phyloP scores from a whole-genome alignment of 495 filamentous ascomycete species.

The Xylaria bambusicola region DNA sequence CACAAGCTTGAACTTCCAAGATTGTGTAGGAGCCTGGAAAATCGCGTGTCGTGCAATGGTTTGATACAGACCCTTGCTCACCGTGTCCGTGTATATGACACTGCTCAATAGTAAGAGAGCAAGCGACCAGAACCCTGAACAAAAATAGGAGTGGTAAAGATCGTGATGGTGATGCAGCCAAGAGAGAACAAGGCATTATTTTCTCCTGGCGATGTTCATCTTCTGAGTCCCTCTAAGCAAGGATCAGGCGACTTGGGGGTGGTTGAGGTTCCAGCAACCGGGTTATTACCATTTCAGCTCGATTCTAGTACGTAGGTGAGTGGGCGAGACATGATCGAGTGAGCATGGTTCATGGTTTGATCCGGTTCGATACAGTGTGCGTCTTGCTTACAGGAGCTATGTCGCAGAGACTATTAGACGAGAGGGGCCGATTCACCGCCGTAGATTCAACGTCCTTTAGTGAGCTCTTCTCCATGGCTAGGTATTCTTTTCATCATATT shows the following conservation, averaged over 20 bases:
- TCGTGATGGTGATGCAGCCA: background rate
- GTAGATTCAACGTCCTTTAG: no score
- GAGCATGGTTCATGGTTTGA: background rate
- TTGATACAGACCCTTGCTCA: background rate
- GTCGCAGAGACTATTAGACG: background rate
- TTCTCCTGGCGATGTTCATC: background rate
- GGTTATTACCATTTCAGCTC: background rate
- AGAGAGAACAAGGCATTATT: background rate
- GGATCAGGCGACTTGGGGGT: background rate
- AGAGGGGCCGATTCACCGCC: background rate
- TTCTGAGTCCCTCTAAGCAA: background rate
- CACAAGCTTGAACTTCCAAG: background rate
- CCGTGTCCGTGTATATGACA: background rate
- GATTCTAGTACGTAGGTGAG: background rate
- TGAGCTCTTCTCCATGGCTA: background rate
- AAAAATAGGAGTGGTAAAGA: background rate
- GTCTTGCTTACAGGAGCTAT: background rate
- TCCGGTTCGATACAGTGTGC: constrained; percentile 1
- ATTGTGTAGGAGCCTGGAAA: background rate
- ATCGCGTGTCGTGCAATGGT: background rate
- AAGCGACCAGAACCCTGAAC: no score
- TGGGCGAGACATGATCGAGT: background rate
- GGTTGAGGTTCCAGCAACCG: constrained; percentile 5
- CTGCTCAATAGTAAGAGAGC: background rate
- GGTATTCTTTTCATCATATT: no score